Conservation (phyloP, 139 green algal genomes). For the Tetraselmis chui region DNA sequence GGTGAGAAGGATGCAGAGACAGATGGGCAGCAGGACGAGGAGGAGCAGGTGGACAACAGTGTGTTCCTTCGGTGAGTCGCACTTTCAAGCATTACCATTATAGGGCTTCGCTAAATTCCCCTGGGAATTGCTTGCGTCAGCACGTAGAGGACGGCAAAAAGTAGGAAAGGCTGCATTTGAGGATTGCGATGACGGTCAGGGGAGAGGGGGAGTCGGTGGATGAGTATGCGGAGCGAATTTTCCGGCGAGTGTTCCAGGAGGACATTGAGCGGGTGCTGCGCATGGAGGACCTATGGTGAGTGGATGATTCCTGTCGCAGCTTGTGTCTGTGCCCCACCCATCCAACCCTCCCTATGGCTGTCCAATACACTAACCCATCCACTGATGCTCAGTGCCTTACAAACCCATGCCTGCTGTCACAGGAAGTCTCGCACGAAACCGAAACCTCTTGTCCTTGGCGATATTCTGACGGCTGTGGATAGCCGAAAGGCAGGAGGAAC, state of each 20-base stretch:
- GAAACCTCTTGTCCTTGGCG: conserved; percentile 40
- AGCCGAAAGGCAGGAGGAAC: background rate
- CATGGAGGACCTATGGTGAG: conserved; percentile 54
- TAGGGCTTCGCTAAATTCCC: too few species aligned
- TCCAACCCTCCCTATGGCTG: too few species aligned
- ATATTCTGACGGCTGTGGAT: conserved; percentile 8
- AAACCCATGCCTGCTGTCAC: too few species aligned
- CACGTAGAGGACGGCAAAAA: conserved; percentile 16
- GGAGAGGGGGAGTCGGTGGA: conserved; percentile 39
- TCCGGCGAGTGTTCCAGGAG: conserved; percentile 38
- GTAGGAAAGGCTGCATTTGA: too few species aligned
- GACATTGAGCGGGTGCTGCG: conserved; percentile 65
- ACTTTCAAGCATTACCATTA: too few species aligned
- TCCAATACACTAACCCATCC: too few species aligned
- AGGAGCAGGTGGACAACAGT: conserved; percentile 9
- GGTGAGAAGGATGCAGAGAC: conserved; percentile 14
- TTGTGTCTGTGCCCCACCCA: too few species aligned
- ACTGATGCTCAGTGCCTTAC: too few species aligned
- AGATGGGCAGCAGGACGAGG: conserved; percentile 11
- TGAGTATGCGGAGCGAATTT: conserved; percentile 64
- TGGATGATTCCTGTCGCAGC: conserved; percentile 34
- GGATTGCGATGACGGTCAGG: too few species aligned
- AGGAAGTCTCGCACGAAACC: conserved; percentile 60
- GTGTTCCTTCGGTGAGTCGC: conserved; percentile 39
- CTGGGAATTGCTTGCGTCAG: conserved; percentile 1